These are phyloP conservation scores for Colletotrichum sp. DNA, from an alignment of 2,329 filamentous ascomycete species.

Conservation along the genomic window DNA sequence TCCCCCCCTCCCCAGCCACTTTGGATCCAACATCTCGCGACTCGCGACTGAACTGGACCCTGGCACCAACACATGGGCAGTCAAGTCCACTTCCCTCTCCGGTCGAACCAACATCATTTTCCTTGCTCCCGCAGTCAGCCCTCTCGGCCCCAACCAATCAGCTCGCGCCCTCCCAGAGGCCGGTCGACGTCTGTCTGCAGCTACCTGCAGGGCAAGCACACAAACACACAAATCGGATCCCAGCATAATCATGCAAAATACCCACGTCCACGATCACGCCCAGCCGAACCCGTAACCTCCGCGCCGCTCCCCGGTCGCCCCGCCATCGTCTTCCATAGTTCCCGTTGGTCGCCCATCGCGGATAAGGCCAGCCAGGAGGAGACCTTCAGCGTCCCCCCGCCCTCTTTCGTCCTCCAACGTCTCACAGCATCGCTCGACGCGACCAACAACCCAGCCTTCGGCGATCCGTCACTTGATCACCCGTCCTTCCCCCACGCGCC, in stretches of 20 bases:
- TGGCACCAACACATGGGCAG: not conserved
- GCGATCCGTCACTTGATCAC: not conserved
- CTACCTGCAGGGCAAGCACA: slow-evolving; percentile 10
- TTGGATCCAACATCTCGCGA: not conserved
- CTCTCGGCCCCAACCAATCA: slow-evolving; percentile 4
- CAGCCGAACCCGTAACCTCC: not conserved
- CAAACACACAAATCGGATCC: slow-evolving; percentile 6
- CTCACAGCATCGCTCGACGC: not conserved
- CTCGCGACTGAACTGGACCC: not conserved
- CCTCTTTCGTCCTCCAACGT: not conserved
- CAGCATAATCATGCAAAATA: slow-evolving; percentile 1
- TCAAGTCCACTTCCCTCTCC: not conserved
- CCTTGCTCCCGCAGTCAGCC: not conserved
- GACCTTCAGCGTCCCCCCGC: not conserved
- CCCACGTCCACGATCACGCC: not conserved
- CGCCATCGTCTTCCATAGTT: not conserved
- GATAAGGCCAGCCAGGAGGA: not conserved
- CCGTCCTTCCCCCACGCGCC: not conserved
- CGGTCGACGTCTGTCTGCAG: not conserved
- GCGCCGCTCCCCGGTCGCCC: not conserved
- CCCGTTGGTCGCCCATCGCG: not conserved
- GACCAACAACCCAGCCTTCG: not conserved
- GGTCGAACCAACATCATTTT: not conserved
- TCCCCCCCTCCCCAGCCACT: not conserved
- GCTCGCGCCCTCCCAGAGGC: not conserved